A percentile compares a stretch with the other conserved stretches of the same genome.
Conservation (phyloP, 2,329 filamentous ascomycete genomes). For the Clarireedia hainanense region DNA sequence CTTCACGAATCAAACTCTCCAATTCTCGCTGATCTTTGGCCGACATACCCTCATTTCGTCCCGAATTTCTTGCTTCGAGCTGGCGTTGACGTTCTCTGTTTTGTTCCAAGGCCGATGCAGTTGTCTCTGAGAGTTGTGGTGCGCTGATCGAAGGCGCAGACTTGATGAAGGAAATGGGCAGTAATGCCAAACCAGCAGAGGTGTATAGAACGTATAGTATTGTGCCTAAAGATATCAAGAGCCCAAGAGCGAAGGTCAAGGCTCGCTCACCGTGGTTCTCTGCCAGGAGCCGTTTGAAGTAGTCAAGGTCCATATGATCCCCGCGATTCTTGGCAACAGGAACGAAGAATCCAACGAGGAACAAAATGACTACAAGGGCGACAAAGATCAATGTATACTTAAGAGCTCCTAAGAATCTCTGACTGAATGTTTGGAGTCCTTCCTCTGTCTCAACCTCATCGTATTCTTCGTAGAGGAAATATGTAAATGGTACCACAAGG, state of each 20-base stretch:
- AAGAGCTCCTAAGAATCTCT: constrained; percentile 72
- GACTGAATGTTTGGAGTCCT: constrained; percentile 61
- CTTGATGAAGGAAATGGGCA: constrained; percentile 88
- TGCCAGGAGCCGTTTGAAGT: constrained; percentile 76
- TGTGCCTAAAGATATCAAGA: constrained; percentile 82
- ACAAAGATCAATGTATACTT: constrained; percentile 90
- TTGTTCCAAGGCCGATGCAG: constrained; percentile 70
- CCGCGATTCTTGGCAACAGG: constrained; percentile 66
- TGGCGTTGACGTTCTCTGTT: constrained; percentile 91
- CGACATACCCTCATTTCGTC: constrained; percentile 65
- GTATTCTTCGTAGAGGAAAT: constrained; percentile 98
- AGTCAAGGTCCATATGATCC: constrained; percentile 74
- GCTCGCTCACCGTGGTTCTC: constrained; percentile 91
- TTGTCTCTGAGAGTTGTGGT: constrained; percentile 68
- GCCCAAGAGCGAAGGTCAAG: constrained; percentile 78
- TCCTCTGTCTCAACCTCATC: constrained; percentile 83
- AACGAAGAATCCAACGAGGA: constrained; percentile 90
- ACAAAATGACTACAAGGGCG: constrained; percentile 69
- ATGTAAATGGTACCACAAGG: constrained; percentile 85
- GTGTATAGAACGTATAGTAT: constrained; percentile 85
- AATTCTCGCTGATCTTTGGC: constrained; percentile 83
- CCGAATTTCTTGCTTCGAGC: constrained; percentile 76
- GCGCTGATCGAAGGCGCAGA: constrained; percentile 80
- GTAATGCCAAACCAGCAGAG: constrained; percentile 75
- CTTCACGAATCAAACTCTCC: constrained; percentile 79